Conservation (phyloP, 1,284 basidiomycete genomes). For the Cystobasidium sp. region DNA sequence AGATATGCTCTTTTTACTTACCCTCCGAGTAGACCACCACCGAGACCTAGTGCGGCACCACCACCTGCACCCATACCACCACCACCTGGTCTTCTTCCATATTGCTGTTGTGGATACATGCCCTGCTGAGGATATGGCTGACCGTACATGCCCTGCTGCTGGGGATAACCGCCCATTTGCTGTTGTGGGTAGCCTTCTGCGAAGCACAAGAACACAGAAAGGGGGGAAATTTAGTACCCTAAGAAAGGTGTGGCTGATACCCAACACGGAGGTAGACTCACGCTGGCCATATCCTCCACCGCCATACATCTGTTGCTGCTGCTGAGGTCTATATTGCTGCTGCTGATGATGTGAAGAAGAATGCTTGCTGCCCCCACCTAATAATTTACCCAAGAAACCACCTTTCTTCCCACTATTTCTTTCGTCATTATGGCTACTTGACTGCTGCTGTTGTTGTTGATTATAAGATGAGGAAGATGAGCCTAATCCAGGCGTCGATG, state of each 20-base stretch:
- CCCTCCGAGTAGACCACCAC: constrained; percentile 39
- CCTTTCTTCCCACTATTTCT: constrained; percentile 10
- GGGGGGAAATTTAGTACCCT: no score
- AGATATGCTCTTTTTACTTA: no score
- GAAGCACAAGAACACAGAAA: no score
- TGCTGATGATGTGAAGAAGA: background rate
- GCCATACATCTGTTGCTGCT: constrained; percentile 1
- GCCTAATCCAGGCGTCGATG: background rate
- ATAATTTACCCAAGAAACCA: constrained; percentile 9
- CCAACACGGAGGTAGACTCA: constrained; percentile 4
- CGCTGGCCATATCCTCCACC: constrained; percentile 28
- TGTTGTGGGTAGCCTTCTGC: constrained; percentile 22
- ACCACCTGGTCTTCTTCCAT: constrained; percentile 16
- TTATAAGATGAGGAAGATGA: background rate
- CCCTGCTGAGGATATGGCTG: constrained; percentile 19
- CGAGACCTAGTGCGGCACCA: constrained; percentile 30
- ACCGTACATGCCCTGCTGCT: constrained; percentile 4
- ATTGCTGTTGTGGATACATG: constrained; percentile 12
- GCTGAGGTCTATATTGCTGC: constrained; percentile 12
- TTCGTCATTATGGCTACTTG: background rate
- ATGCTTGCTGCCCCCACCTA: constrained; percentile 11
- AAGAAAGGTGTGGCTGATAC: background rate
- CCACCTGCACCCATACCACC: constrained; percentile 29
- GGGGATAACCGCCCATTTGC: constrained; percentile 22
- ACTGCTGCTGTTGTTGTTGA: constrained; percentile 6